phyloP scores from a whole-genome alignment of 306 rosid species.

The Cucurbita maxima region DNA sequence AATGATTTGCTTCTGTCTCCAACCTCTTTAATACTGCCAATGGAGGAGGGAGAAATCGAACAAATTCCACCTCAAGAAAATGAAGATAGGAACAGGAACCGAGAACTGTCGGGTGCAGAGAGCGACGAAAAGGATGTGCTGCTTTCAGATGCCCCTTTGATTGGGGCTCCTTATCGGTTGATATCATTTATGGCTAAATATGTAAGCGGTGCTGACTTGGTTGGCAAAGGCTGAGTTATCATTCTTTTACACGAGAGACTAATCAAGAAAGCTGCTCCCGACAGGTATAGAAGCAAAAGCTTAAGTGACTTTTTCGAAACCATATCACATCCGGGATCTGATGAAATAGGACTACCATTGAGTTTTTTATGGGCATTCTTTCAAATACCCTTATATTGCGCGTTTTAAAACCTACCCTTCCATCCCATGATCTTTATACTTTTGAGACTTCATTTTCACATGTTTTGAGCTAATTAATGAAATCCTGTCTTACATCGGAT shows the following conservation, averaged over 20 bases:
- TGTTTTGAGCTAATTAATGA: background rate
- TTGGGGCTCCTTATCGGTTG: conserved; percentile 84
- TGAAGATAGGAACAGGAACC: conserved; percentile 21
- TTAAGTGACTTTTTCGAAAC: background rate
- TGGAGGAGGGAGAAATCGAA: conserved; percentile 47
- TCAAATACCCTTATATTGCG: background rate
- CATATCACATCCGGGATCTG: too few relatives aligned
- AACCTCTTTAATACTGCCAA: conserved; percentile 11
- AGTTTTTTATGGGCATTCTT: background rate
- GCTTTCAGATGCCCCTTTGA: conserved; percentile 67
- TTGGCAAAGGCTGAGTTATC: conserved; percentile 19
- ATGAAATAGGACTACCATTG: background rate
- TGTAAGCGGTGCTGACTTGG: conserved; percentile 87
- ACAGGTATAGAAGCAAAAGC: background rate
- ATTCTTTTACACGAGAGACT: background rate
- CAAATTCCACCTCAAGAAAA: conserved; percentile 48
- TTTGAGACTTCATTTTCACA: background rate
- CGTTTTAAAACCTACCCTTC: background rate
- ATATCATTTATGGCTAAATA: conserved; percentile 72
- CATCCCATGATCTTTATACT: background rate
- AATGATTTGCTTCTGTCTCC: conserved; percentile 4
- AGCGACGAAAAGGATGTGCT: conserved; percentile 32
- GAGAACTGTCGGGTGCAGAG: conserved; percentile 19
- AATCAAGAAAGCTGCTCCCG: conserved; percentile 15
- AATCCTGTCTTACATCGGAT: background rate